Evolutionary conservation across 1,139 yeast genomes (phyloP), one percentile per base, ranked within the genome.

Genomic region (Chernovozyma aurita): DNA sequence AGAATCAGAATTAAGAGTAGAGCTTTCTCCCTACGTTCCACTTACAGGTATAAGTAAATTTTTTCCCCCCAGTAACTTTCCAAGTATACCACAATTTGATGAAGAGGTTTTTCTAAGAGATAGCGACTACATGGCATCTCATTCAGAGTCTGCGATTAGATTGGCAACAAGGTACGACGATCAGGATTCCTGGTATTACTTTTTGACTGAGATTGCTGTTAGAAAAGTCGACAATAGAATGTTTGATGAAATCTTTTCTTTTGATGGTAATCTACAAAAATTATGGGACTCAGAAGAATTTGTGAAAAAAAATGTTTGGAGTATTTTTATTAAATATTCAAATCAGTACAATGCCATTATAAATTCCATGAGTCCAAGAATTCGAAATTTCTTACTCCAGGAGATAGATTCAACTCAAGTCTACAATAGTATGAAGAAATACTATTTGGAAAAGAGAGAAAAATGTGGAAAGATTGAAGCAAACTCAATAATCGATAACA

Each of bases 191-290:
- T 72, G 77, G 77, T 68, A 69, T 48, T 72, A 53, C 42, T 71
- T 63, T 42, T 50, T 72, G 31, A 71, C 77, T 0, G 78, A 72
- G 44, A 59, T 71, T n/a, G 74, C 74, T 0, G 62, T 70, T 7
- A 49, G 78, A 25, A 71, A 69, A 44, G 59, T 71, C 6, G 76
- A 71, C 42, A 72, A 72, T 48, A 57, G 56, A 28, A 53, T 72
- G 52, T 58, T 57, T 40, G 69, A 70, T 46, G 74, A 70, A 22
- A 47, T 66, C 14, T 68, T 50, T 41, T 46, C 60, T 2, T 44
- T 44, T 20, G 55, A 52, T 11, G 40, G 46, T 11, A 37, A 28
- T 4, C 24, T 41, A 3, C 38, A 43, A 9, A 36, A 39, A 12
- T 26, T 40, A 6, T 64, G 70, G 70, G 67, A 63, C 36, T 49